A percentile compares a stretch with the other conserved stretches of the same genome.
phyloP scores from a whole-genome alignment of 2,329 filamentous ascomycete genomes.

The Thelonectria olida region DNA sequence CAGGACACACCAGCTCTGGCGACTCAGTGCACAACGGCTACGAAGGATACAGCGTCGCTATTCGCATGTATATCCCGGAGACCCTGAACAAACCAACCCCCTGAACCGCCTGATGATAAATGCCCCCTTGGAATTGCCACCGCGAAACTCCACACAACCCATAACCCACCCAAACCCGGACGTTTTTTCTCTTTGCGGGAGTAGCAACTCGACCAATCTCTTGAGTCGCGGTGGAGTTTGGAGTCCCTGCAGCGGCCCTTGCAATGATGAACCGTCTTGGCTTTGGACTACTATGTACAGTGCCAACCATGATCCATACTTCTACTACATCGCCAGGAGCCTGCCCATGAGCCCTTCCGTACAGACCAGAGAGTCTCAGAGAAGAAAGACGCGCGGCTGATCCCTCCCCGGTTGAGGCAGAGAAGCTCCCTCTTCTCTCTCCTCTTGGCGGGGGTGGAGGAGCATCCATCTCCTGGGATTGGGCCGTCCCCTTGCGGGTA shows the following conservation, averaged over 20 bases:
- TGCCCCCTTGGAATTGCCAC: conserved; percentile 2
- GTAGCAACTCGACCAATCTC: conserved; percentile 7
- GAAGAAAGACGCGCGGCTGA: conserved; percentile 16
- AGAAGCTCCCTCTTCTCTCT: not conserved
- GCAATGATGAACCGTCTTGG: not conserved
- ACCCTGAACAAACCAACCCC: not conserved
- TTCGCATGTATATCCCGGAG: not conserved
- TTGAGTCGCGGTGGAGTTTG: conserved; percentile 19
- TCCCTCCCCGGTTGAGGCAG: conserved; percentile 8
- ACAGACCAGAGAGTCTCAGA: not conserved
- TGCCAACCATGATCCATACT: too few species aligned
- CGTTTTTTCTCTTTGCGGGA: not conserved
- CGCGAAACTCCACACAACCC: not conserved
- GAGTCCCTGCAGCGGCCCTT: not conserved
- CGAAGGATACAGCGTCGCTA: not conserved
- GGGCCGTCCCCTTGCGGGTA: conserved; percentile 9
- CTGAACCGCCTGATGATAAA: conserved; percentile 15
- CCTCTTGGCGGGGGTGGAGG: conserved; percentile 7
- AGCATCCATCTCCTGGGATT: too few species aligned
- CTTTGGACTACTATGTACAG: too few species aligned
- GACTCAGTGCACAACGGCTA: not conserved
- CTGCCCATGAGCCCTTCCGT: too few species aligned
- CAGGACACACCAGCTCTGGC: not conserved
- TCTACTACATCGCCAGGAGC: too few species aligned
- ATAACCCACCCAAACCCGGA: not conserved